Conservation (phyloP, 2,329 filamentous ascomycete species). For the Aspergillus awamori region DNA sequence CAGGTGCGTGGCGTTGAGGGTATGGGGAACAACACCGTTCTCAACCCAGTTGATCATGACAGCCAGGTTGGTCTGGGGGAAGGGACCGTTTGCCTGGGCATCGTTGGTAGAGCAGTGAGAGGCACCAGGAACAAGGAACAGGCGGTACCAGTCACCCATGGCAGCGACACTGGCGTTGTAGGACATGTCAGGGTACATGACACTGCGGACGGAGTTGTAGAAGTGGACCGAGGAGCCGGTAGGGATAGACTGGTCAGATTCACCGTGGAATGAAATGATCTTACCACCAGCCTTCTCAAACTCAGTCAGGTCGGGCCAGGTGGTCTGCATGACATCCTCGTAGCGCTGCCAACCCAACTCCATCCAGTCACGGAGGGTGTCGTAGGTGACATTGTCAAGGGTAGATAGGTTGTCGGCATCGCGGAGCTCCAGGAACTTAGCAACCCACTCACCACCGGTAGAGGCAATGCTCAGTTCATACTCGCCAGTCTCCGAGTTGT, state of each 20-base stretch:
- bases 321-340: conserved; percentile 57
- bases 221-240: conserved; percentile 59
- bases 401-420: conserved; percentile 43
- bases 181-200: conserved; percentile 52
- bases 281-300: conserved; percentile 58
- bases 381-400: conserved; percentile 56
- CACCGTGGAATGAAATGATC: conserved; percentile 61
- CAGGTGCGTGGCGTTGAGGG: conserved; percentile 44
- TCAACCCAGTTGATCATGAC: conserved; percentile 58
- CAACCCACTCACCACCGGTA: conserved; percentile 44
- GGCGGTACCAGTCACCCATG: conserved; percentile 57
- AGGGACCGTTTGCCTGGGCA: conserved; percentile 48
- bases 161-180: conserved; percentile 45
- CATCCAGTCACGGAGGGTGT: conserved; percentile 62
- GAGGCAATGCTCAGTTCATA: conserved; percentile 37
- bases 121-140: conserved; percentile 59
- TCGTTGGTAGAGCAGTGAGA: conserved; percentile 55
- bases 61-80: conserved; percentile 51
- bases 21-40: conserved; percentile 49
- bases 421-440: conserved; percentile 34
- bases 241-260: conserved; percentile 58
- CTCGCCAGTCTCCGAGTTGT: conserved; percentile 30
- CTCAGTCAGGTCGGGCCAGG: conserved; percentile 54
- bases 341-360: conserved; percentile 53
- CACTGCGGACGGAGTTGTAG: conserved; percentile 55